phyloP scores from a whole-genome alignment of 2,329 filamentous ascomycete genomes.

The Nothophoma quercina region DNA sequence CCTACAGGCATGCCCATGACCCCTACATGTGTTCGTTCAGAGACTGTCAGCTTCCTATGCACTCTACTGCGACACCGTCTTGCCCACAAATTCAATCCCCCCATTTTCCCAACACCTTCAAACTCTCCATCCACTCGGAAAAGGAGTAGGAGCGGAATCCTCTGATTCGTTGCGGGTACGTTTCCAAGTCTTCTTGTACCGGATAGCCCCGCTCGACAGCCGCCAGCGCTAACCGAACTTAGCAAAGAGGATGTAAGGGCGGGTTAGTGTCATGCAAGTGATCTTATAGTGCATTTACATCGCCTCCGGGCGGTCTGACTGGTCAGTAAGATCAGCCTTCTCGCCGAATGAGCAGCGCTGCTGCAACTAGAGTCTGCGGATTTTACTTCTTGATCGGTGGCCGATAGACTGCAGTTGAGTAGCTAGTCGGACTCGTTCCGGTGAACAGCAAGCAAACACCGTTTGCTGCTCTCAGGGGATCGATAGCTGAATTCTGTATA shows the following conservation, averaged over 20 bases:
- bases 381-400: not conserved
- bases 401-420: not conserved
- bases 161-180: constrained; percentile 20
- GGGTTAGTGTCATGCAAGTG: constrained; percentile 29
- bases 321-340: constrained; percentile 5
- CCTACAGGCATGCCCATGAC: constrained; percentile 3
- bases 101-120: not conserved
- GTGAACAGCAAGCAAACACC: not conserved
- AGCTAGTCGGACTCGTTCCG: not conserved
- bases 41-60: not conserved
- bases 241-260: constrained; percentile 18
- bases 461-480: constrained; percentile 5
- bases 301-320: constrained; percentile 16
- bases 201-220: constrained; percentile 34
- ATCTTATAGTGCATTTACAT: constrained; percentile 25
- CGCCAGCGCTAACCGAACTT: constrained; percentile 18
- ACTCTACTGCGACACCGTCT: not conserved
- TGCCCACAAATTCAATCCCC: not conserved
- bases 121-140: constrained; percentile 10
- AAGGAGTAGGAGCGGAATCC: not conserved
- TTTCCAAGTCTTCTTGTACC: constrained; percentile 19
- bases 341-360: constrained; percentile 1
- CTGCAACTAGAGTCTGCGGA: not conserved
- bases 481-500: not conserved
- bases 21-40: constrained; percentile 1